phyloP scores from a whole-genome alignment of 352 stramenopile species.

The Phytophthora syringae region DNA sequence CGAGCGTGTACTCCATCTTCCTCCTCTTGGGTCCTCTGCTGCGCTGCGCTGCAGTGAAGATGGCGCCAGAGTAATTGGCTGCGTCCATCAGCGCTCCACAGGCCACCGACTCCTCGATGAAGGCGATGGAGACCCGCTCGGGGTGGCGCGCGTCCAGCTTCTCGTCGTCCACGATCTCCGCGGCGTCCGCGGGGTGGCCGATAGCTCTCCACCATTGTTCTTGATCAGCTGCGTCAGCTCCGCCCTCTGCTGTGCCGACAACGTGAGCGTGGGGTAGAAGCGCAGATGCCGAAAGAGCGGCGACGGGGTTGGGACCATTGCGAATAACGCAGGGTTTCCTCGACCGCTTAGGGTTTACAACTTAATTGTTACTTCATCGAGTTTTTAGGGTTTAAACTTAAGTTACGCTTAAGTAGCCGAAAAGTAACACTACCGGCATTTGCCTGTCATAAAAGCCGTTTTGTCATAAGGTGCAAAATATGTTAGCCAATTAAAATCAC shows the following conservation, averaged over 20 bases:
- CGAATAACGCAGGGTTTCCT: background rate
- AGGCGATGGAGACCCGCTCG: constrained; percentile 52
- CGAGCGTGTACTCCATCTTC: constrained; percentile 38
- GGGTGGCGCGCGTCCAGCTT: constrained; percentile 27
- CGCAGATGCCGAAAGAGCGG: constrained; percentile 40
- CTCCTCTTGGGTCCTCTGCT: background rate
- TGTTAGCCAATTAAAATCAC: too few species aligned
- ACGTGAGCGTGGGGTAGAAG: constrained; percentile 48
- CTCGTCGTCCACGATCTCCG: constrained; percentile 53
- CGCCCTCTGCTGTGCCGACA: constrained; percentile 29
- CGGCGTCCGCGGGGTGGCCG: constrained; percentile 2
- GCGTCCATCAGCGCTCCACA: constrained; percentile 39
- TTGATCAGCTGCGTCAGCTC: constrained; percentile 39
- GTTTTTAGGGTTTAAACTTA: too few species aligned
- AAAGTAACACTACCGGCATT: too few species aligned
- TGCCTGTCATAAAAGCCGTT: too few species aligned
- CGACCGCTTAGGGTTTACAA: too few species aligned
- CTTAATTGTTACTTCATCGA: too few species aligned
- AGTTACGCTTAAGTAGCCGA: background rate
- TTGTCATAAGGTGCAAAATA: too few species aligned
- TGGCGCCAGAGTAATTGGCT: constrained; percentile 39
- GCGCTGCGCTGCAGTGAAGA: constrained; percentile 11
- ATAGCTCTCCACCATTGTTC: constrained; percentile 46
- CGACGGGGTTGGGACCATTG: constrained; percentile 5
- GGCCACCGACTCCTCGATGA: constrained; percentile 56